Percentiles rank a stretch among this genome's conserved stretches.
Conservation (phyloP, 2,329 filamentous ascomycete species). For the Verticillium zaregamsianum region DNA sequence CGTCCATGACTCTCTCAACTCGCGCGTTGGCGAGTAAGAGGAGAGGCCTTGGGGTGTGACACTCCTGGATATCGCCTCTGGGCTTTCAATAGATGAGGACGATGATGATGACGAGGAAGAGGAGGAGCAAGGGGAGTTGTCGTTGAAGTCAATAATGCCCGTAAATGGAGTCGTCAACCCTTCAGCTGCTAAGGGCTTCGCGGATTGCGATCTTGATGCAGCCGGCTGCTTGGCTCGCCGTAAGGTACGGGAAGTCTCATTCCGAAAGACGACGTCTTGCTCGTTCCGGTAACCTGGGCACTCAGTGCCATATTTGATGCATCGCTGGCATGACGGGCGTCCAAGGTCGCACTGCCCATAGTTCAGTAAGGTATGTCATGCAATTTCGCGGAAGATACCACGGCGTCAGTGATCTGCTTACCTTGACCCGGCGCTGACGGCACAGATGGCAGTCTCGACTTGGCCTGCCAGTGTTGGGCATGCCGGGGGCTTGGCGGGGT, state of each 20-base stretch:
- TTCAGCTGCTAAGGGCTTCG: constrained; percentile 4
- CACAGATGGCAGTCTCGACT: constrained; percentile 37
- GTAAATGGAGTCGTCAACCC: neutral
- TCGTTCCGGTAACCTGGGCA: constrained; percentile 36
- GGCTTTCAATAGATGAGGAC: constrained; percentile 4
- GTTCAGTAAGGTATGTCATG: neutral
- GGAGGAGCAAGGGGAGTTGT: neutral
- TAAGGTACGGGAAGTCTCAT: constrained; percentile 20
- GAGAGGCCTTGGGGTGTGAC: neutral
- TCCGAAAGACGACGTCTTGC: constrained; percentile 34
- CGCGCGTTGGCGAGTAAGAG: constrained; percentile 1
- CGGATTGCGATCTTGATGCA: constrained; percentile 1
- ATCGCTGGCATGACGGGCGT: constrained; percentile 33
- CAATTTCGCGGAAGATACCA: neutral
- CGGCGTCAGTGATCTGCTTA: constrained; percentile 13
- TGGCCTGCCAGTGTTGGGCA: constrained; percentile 37
- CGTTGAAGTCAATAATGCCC: neutral
- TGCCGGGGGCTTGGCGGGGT: constrained; percentile 11
- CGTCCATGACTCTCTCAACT: constrained; percentile 32
- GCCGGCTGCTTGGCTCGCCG: neutral
- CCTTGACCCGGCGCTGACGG: constrained; percentile 35
- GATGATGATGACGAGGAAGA: neutral
- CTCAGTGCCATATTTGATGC: constrained; percentile 33
- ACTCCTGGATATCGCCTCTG: neutral
- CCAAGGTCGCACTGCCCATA: constrained; percentile 31